Percentiles rank a stretch among this genome's conserved stretches.
These are phyloP conservation scores for Penicillium nordicum DNA, from an alignment of 2,329 filamentous ascomycete species.

Conservation along the genomic window DNA sequence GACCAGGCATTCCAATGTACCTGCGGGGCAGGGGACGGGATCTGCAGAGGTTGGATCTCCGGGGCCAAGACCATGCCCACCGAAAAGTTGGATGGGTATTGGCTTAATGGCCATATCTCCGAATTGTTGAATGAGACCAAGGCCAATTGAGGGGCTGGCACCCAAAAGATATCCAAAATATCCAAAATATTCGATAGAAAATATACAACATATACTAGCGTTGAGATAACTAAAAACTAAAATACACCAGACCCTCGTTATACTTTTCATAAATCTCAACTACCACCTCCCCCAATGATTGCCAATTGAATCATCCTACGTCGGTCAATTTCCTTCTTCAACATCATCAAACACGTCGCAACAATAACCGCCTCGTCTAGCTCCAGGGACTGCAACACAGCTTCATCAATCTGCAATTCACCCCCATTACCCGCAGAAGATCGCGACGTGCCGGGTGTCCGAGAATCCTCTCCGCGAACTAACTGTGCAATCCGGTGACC, in stretches of 20 bases:
- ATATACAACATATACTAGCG: constrained; percentile 7
- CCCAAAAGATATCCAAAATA: not conserved
- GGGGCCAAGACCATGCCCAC: constrained; percentile 39
- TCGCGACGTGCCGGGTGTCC: constrained; percentile 36
- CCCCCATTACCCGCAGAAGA: constrained; percentile 43
- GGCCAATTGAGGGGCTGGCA: constrained; percentile 1
- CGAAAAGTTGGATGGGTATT: constrained; percentile 36
- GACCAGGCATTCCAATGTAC: constrained; percentile 46
- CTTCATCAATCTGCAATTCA: constrained; percentile 51
- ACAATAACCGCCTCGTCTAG: constrained; percentile 52
- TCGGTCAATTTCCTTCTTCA: constrained; percentile 64
- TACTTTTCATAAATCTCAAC: not conserved
- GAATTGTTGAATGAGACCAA: constrained; percentile 26
- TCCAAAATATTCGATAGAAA: not conserved
- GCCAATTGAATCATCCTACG: constrained; percentile 52
- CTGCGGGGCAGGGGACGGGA: constrained; percentile 36
- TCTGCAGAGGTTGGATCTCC: constrained; percentile 40
- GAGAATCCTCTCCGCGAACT: constrained; percentile 40
- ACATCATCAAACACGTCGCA: constrained; percentile 57
- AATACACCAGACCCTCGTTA: not conserved
- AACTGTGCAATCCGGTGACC: constrained; percentile 37
- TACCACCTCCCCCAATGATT: constrained; percentile 33
- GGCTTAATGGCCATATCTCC: constrained; percentile 45
- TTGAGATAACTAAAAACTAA: constrained; percentile 1
- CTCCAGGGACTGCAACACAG: constrained; percentile 28